Evolutionary conservation across 2,329 filamentous ascomycete species (phyloP).

Genomic region (Colletotrichum tropicicola): DNA sequence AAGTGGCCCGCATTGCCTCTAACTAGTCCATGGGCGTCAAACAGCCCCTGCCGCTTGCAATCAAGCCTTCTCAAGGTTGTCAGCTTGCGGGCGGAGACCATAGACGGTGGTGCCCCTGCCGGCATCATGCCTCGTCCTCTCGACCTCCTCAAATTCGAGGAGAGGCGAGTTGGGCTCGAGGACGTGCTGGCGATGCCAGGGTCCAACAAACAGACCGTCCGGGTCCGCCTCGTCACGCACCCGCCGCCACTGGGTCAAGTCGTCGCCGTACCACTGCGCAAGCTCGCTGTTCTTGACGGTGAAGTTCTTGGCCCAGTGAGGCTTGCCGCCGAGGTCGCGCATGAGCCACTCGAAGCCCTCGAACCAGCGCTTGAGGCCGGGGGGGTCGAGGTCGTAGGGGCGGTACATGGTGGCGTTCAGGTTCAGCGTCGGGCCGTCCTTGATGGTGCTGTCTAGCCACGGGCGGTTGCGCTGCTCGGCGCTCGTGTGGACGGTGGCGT

Average conservation of each 20-base stretch:
- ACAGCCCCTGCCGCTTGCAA: neutral
- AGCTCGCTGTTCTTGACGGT: conserved; percentile 65
- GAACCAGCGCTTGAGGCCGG: conserved; percentile 81
- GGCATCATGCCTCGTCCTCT: conserved; percentile 33
- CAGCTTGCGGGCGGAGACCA: conserved; percentile 2
- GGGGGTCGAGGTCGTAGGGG: conserved; percentile 81
- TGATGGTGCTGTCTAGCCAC: conserved; percentile 74
- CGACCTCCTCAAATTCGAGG: conserved; percentile 49
- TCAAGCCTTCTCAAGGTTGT: neutral
- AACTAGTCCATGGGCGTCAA: no score
- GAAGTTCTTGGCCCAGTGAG: conserved; percentile 98
- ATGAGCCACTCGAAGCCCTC: conserved; percentile 92
- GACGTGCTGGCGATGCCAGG: conserved; percentile 85
- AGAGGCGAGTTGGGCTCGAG: conserved; percentile 46
- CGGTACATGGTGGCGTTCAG: conserved; percentile 92
- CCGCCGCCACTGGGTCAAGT: conserved; percentile 72
- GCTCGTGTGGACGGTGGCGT: conserved; percentile 62
- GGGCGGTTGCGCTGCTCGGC: conserved; percentile 43
- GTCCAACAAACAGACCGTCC: conserved; percentile 87
- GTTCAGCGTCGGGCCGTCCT: conserved; percentile 80
- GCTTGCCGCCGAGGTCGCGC: conserved; percentile 82
- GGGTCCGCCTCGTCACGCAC: conserved; percentile 79
- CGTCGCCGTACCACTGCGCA: conserved; percentile 72
- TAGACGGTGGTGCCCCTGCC: conserved; percentile 21
- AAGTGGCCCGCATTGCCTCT: no score